Percentiles rank a stretch among this genome's conserved stretches.
Evolutionary conservation across 2,329 filamentous ascomycete genomes (phyloP).

Genomic region (Neospermospora avenae): DNA sequence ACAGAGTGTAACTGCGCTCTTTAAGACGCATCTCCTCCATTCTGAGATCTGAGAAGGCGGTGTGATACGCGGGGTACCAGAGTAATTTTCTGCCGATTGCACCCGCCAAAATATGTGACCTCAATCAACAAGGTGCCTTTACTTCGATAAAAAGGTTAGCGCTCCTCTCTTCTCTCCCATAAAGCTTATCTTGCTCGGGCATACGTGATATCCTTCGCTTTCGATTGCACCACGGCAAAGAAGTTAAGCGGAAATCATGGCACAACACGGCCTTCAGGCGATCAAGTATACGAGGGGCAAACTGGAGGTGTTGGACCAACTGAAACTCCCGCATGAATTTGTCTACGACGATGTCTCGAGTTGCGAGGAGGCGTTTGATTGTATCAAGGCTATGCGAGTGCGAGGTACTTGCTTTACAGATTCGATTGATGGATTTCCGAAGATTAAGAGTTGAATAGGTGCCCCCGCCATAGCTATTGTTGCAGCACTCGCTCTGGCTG

Average conservation of each 20-base stretch:
- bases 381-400: slow-evolving; percentile 75
- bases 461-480: slow-evolving; percentile 97
- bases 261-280: slow-evolving; percentile 57
- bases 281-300: slow-evolving; percentile 72
- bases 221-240: neutral
- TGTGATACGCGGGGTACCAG: too few species aligned
- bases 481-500: slow-evolving; percentile 82
- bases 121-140: too few species aligned
- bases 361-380: slow-evolving; percentile 74
- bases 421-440: neutral
- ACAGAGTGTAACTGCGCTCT: too few species aligned
- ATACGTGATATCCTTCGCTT: neutral
- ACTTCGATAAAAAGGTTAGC: too few species aligned
- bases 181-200: neutral
- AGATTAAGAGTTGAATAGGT: slow-evolving; percentile 42
- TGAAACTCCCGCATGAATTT: slow-evolving; percentile 76
- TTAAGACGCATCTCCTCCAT: too few species aligned
- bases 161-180: too few species aligned
- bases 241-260: too few species aligned
- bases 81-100: too few species aligned
- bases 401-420: slow-evolving; percentile 45
- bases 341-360: slow-evolving; percentile 72
- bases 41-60: too few species aligned
- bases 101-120: too few species aligned
- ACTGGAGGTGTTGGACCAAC: slow-evolving; percentile 77